Conservation (phyloP, 441 rosid species). For the Gossypium trilobum region DNA sequence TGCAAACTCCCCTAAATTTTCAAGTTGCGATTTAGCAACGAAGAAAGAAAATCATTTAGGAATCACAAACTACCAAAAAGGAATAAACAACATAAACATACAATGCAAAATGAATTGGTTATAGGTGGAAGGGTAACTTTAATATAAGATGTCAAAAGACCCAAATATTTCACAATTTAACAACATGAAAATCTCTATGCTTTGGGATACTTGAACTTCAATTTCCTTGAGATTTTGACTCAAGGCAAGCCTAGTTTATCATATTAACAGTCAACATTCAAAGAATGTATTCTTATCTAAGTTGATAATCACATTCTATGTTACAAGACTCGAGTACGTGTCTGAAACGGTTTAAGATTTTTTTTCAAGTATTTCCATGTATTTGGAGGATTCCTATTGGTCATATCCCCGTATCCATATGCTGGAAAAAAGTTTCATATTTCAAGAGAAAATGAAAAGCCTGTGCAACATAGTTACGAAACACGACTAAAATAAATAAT, state of each 20-base stretch:
- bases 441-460: background rate
- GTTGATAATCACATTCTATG: background rate
- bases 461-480: background rate
- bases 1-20: slow-evolving; percentile 66
- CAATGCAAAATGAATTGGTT: background rate
- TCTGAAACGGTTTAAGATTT: background rate
- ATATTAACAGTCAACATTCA: background rate
- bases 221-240: background rate
- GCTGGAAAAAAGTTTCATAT: background rate
- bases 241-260: slow-evolving; percentile 6
- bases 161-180: background rate
- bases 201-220: slow-evolving; percentile 1
- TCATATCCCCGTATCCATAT: background rate
- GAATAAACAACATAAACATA: background rate
- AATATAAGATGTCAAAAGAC: background rate
- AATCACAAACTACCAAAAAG: background rate
- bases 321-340: background rate
- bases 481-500: background rate
- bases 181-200: background rate
- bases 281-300: background rate
- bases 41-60: slow-evolving; percentile 8
- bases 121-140: background rate
- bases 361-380: background rate
- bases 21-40: slow-evolving; percentile 7
- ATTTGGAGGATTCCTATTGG: background rate